These are phyloP conservation scores for Phytophthora agathidicida DNA, from an alignment of 352 stramenopile genomes.

Conservation along the genomic window DNA sequence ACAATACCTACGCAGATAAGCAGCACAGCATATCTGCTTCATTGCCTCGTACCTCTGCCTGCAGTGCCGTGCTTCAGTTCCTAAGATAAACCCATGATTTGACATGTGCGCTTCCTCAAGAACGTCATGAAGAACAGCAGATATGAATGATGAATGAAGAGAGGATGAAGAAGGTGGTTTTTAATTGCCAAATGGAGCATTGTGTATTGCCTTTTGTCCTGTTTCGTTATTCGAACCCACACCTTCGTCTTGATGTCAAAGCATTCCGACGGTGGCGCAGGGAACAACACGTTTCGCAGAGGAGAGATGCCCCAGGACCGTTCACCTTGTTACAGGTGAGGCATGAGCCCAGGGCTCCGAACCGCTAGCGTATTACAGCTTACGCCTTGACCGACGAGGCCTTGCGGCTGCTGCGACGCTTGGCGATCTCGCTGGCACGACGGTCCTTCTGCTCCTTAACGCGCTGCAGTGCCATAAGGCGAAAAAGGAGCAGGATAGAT, in stretches of 20 bases:
- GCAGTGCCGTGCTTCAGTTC: conserved; percentile 2
- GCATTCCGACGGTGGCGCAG: conserved; percentile 1
- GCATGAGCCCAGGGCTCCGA: conserved; percentile 18
- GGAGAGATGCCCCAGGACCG: conserved; percentile 27
- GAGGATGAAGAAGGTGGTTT: background rate
- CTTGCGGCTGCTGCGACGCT: conserved; percentile 98
- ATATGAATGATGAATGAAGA: background rate
- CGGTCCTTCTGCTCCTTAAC: conserved; percentile 98
- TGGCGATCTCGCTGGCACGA: conserved; percentile 97
- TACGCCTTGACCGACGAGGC: conserved; percentile 92
- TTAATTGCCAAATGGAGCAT: conserved; percentile 41
- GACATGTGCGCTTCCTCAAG: no score
- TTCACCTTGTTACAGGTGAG: conserved; percentile 21
- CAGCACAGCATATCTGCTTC: no score
- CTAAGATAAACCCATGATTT: no score
- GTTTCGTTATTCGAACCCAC: conserved; percentile 43
- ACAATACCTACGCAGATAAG: no score
- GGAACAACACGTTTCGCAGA: conserved; percentile 39
- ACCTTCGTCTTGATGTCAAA: conserved; percentile 4
- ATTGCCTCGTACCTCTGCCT: no score
- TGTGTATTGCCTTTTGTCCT: conserved; percentile 53
- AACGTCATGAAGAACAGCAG: no score
- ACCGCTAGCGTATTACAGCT: conserved; percentile 40
- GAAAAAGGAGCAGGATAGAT: conserved; percentile 89
- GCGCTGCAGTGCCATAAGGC: conserved; percentile 96